Conservation (phyloP, 106 monocot genomes). For the Iris macrosiphon region DNA sequence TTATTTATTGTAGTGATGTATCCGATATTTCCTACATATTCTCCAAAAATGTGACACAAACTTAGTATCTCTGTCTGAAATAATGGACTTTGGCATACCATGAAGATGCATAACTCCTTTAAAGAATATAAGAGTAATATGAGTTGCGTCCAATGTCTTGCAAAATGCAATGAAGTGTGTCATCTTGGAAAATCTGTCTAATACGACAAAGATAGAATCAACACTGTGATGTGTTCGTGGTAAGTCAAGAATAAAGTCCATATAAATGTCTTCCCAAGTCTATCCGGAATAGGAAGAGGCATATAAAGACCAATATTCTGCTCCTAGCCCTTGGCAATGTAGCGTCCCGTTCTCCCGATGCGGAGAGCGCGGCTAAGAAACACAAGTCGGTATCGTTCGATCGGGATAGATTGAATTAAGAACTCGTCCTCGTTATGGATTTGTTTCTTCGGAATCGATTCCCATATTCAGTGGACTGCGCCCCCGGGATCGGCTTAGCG, state of each 20-base stretch:
- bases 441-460: no score
- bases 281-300: neutral
- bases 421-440: no score
- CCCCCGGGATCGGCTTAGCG: no score
- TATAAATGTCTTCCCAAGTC: neutral
- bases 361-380: no score
- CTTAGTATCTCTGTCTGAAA: no score
- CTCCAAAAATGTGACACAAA: no score
- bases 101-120: neutral
- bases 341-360: no score
- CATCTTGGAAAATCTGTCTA: neutral
- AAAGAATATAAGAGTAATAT: neutral
- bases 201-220: neutral
- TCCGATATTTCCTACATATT: neutral
- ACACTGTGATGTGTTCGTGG: neutral
- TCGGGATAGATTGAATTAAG: no score
- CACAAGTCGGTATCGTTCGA: no score
- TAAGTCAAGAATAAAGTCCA: neutral
- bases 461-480: no score
- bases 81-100: no score
- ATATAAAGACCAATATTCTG: neutral
- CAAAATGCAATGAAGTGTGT: neutral
- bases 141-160: neutral
- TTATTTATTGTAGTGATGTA: neutral
- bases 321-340: neutral